Base-by-base conservation (phyloP, 805 yeast species). In the Candida michaelii region DNA sequence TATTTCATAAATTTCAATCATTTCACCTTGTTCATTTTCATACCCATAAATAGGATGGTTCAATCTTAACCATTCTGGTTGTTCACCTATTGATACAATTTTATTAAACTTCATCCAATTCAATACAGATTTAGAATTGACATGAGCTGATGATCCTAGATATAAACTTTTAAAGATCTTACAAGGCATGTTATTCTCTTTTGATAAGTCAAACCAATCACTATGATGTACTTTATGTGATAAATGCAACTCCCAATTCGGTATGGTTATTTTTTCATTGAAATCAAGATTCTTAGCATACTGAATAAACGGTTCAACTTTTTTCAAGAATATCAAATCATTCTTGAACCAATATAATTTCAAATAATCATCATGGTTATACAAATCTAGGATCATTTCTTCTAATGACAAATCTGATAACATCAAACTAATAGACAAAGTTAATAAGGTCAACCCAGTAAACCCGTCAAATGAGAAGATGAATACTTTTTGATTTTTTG, bases 391-490 rank as follows among this genome's bases (percentile, higher is more conserved):
- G 5, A 64, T 52, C 13, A 60, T 47, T 21, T 63, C 63, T 44
- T 65, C 69, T 8, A 53, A 40, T 12, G 50, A 32, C 18, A 30
- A 23, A 13, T 47, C 45, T 7, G 31, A 16, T 8, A 50, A 36
- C 39, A 49, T 46, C 34, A 49, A 41, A 5, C 48, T 45, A 29
- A 58, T 45, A 5, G 56, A 42, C 24, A 57, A 46, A 3, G 55
- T 42, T 27, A 65, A 44, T 16, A 65, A 41, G 9, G 66, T 54
- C 14, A 62, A 50, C 3, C 69, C 71, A 7, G 73, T 65, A 43
- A 63, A 66, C 1, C 73, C 72, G 48, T 68, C 73, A 45, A 56
- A 60, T 3, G 62, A 63, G 43, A 59, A 65, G 4, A 65, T 47
- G 32, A 65, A 62, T 4, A 63, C 54, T 33, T 60, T 54, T 32